Base-by-base conservation (phyloP, 495 filamentous ascomycete genomes). In the Hyaloscypha bicolor region DNA sequence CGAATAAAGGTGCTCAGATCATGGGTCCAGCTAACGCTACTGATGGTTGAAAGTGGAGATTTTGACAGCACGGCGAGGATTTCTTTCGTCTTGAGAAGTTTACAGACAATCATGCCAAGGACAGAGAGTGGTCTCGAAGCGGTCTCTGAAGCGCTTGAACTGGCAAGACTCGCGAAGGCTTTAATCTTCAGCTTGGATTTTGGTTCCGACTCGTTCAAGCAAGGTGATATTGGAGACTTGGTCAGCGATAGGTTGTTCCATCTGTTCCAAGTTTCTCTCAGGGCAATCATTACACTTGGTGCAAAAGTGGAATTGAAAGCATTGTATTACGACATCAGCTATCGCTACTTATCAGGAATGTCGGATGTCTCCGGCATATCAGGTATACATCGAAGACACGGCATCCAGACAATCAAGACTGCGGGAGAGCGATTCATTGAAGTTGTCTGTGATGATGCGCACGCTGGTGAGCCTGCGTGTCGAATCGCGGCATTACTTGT, bases 381-480 rank as follows among this genome's bases (percentile, higher is more conserved):
- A 8, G 73, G 66, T 6, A n/a, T 65, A 1, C 55, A 58, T 39
- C 57, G 59, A 55, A 81, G 84, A 55, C 89, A 92, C 69, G 91
- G 86, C 51, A 86, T 90, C 62, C 90, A 88, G 66, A 88, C 90
- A 3, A 85, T 98, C 71, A 93, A 90, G 69, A 77, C 86, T 21
- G 85, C 90, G 39, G 93, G 95, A 61, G 89, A 92, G 67, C 84
- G 87, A 63, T 80, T 97, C 9, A 83, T 98, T 58, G 92, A 95
- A 73, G 87, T 91, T 16, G 83, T 97, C 65, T 97, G 93, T 74
- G 94, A 98, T 75, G 95, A 99, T 81, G 95, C 93, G 61, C 93
- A 93, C 76, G 87, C 87, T 66, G 93, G 93, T 21, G 90, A 94
- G 74, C 86, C 90, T 25, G 83, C 82, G 29, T 95, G 92, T 73